A percentile compares a stretch with the other conserved stretches of the same genome.
Conservation (phyloP, 2,329 filamentous ascomycete genomes). For the Exophiala oligosperma region DNA sequence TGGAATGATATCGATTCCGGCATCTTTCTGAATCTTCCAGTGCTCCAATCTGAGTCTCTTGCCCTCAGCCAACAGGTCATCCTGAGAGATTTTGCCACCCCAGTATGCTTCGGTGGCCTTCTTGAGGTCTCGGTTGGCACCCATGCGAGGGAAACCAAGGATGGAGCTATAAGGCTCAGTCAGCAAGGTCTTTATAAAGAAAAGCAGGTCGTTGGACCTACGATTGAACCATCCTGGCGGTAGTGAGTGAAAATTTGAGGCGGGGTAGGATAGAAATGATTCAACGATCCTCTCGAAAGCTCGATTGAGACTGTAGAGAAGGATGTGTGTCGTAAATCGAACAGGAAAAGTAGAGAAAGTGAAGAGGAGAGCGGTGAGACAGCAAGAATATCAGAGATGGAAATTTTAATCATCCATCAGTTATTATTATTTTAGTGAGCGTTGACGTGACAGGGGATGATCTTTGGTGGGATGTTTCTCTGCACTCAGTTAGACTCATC, state of each 20-base stretch:
- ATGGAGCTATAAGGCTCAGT: slow-evolving; percentile 57
- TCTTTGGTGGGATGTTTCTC: slow-evolving; percentile 2
- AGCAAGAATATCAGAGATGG: slow-evolving; percentile 4
- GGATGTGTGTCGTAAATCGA: slow-evolving; percentile 15
- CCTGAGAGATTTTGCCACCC: slow-evolving; percentile 89
- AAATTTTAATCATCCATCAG: slow-evolving; percentile 1
- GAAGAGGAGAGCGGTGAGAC: slow-evolving; percentile 30
- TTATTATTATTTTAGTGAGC: slow-evolving; percentile 6
- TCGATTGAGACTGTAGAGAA: slow-evolving; percentile 24
- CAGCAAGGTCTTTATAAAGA: slow-evolving; percentile 10
- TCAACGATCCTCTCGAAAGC: slow-evolving; percentile 21
- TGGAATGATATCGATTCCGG: slow-evolving; percentile 94
- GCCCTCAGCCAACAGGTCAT: slow-evolving; percentile 87
- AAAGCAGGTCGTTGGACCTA: slow-evolving; percentile 38
- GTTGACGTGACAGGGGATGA: slow-evolving; percentile 7
- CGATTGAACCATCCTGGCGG: slow-evolving; percentile 61
- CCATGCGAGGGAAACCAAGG: slow-evolving; percentile 99
- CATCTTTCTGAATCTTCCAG: slow-evolving; percentile 99
- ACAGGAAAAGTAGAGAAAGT: slow-evolving; percentile 7
- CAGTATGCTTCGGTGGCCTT: slow-evolving; percentile 99
- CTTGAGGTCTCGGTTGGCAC: slow-evolving; percentile 97
- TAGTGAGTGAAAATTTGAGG: slow-evolving; percentile 7
- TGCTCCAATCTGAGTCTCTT: slow-evolving; percentile 95
- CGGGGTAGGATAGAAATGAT: slow-evolving; percentile 10
- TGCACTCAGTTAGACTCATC: not conserved